Evolutionary conservation across 108 stramenopile species (phyloP).

Genomic region (Discostella pseudostelligera): DNA sequence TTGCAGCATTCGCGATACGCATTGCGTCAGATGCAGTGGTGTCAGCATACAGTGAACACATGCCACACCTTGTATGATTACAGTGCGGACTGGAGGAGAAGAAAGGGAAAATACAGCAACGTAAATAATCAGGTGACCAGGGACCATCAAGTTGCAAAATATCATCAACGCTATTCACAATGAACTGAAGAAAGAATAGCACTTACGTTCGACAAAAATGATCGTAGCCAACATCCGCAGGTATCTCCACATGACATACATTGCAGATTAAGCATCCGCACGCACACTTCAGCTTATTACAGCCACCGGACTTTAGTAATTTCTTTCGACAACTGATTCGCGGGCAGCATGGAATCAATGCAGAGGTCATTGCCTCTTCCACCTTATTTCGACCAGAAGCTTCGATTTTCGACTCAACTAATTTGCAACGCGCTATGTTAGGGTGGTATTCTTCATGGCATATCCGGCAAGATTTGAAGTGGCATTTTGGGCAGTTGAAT

Average conservation of each 20-base stretch:
- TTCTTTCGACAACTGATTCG: conserved; percentile 60
- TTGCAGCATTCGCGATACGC: conserved; percentile 75
- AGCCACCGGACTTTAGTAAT: conserved; percentile 71
- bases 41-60: conserved; percentile 75
- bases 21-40: conserved; percentile 59
- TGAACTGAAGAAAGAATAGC: too few relatives aligned
- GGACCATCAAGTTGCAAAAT: too few relatives aligned
- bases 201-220: conserved; percentile 75
- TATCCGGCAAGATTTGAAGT: conserved; percentile 69
- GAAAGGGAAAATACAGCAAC: not conserved
- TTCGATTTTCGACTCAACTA: conserved; percentile 67
- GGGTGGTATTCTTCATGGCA: conserved; percentile 83
- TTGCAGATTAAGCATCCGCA: conserved; percentile 81
- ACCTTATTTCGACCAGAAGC: conserved; percentile 69
- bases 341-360: conserved; percentile 80
- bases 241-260: conserved; percentile 66
- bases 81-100: conserved; percentile 54
- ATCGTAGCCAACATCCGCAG: conserved; percentile 51
- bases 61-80: conserved; percentile 62
- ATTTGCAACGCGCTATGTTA: conserved; percentile 62
- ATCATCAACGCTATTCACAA: too few relatives aligned
- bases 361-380: conserved; percentile 87
- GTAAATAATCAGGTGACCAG: too few relatives aligned
- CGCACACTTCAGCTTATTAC: conserved; percentile 87
- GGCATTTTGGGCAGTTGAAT: conserved; percentile 53